Percentiles rank a stretch among this genome's conserved stretches.
These are phyloP conservation scores for Escovopsis sp. DNA, from an alignment of 2,329 filamentous ascomycete species.

Conservation along the genomic window DNA sequence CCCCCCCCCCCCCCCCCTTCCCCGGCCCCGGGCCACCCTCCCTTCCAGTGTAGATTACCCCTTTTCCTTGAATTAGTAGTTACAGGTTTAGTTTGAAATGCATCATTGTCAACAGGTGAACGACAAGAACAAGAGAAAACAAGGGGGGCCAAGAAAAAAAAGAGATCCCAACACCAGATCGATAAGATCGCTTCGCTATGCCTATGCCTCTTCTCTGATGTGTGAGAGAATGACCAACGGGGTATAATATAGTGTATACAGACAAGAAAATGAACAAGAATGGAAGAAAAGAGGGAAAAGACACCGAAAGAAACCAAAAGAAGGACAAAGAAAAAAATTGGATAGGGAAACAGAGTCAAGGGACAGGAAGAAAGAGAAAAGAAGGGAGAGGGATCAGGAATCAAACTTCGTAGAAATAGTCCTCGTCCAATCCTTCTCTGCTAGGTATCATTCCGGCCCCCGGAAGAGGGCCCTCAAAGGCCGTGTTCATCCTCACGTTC, in stretches of 20 bases:
- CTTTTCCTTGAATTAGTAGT: too few species aligned
- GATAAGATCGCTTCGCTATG: constrained; percentile 5
- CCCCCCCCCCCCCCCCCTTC: too few species aligned
- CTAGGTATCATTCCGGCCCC: constrained; percentile 65
- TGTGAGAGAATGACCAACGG: constrained; percentile 1
- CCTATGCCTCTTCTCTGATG: constrained; percentile 3
- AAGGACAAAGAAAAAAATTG: not conserved
- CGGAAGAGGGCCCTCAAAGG: constrained; percentile 49
- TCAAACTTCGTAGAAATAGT: constrained; percentile 79
- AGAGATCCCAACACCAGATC: constrained; percentile 4
- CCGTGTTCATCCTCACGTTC: constrained; percentile 76
- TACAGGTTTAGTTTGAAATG: too few species aligned
- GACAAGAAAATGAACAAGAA: not conserved
- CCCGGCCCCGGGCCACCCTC: too few species aligned
- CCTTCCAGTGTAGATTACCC: too few species aligned
- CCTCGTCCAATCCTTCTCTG: constrained; percentile 73
- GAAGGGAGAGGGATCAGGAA: not conserved
- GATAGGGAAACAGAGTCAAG: not conserved
- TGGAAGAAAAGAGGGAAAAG: not conserved
- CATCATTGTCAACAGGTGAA: too few species aligned
- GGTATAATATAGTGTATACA: constrained; percentile 3
- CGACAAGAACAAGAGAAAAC: not conserved
- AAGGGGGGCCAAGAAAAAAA: not conserved
- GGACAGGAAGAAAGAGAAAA: not conserved
- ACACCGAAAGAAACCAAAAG: not conserved